These are phyloP conservation scores for Aureobasidium musti DNA, from an alignment of 2,329 filamentous ascomycete genomes.

Conservation along the genomic window DNA sequence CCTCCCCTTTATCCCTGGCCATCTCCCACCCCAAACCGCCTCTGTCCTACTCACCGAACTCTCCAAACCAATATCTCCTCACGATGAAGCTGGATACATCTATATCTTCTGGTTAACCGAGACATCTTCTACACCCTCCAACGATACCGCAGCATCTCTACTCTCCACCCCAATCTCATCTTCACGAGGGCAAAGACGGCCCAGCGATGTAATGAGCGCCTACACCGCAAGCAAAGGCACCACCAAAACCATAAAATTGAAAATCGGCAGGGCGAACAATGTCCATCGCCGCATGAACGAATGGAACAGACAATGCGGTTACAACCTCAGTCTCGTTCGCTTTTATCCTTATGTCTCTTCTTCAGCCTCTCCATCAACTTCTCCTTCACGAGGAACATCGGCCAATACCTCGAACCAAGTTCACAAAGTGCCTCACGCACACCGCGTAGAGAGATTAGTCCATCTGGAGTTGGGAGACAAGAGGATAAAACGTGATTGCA, in stretches of 20 bases:
- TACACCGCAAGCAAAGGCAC: conserved; percentile 37
- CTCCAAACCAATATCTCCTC: conserved; percentile 68
- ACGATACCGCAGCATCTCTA: conserved; percentile 41
- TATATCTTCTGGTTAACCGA: conserved; percentile 99
- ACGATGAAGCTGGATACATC: conserved; percentile 86
- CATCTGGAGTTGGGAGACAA: conserved; percentile 78
- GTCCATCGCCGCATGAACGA: conserved; percentile 89
- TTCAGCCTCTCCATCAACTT: conserved; percentile 32
- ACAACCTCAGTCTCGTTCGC: conserved; percentile 81
- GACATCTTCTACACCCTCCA: conserved; percentile 57
- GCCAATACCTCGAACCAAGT: conserved; percentile 36
- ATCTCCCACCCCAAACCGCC: conserved; percentile 66
- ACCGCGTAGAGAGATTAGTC: conserved; percentile 85
- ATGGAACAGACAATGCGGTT: conserved; percentile 91
- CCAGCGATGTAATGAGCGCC: conserved; percentile 42
- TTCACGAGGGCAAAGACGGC: conserved; percentile 31
- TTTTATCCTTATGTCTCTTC: conserved; percentile 78
- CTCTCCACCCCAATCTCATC: conserved; percentile 36
- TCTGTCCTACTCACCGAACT: conserved; percentile 75
- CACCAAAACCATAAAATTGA: conserved; percentile 63
- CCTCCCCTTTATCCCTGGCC: conserved; percentile 68
- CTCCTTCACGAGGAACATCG: conserved; percentile 34
- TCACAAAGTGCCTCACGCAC: conserved; percentile 78
- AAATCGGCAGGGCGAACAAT: conserved; percentile 71
- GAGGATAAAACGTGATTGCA: conserved; percentile 65